These are phyloP conservation scores for Petrea volubilis DNA, from an alignment of 257 asterid genomes.

Conservation along the genomic window DNA sequence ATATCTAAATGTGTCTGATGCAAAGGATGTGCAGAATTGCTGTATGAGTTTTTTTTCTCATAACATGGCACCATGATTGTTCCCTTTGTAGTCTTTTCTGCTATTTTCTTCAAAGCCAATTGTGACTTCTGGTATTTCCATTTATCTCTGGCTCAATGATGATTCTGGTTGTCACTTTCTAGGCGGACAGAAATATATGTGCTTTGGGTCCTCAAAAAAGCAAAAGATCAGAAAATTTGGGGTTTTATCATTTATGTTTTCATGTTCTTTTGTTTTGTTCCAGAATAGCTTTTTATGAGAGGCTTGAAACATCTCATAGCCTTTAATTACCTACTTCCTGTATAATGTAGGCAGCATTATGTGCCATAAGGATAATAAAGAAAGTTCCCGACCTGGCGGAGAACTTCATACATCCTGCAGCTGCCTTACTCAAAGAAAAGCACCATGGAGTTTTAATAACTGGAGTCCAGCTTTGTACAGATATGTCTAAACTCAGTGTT, in stretches of 20 bases:
- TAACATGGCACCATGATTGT: not conserved
- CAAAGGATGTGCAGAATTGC: not conserved
- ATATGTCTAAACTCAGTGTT: slow-evolving; percentile 66
- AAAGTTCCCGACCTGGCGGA: slow-evolving; percentile 99
- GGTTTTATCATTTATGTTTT: slow-evolving; percentile 10
- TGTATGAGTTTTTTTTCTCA: not conserved
- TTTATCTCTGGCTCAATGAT: not conserved
- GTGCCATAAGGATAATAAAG: slow-evolving; percentile 89
- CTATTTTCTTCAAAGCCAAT: slow-evolving; percentile 12
- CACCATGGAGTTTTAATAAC: slow-evolving; percentile 96
- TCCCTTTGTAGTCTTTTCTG: not conserved
- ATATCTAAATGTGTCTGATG: slow-evolving; percentile 10
- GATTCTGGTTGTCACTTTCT: slow-evolving; percentile 6
- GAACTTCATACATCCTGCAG: slow-evolving; percentile 78
- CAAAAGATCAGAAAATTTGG: not conserved
- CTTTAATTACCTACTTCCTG: slow-evolving; percentile 10
- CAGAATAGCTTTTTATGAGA: slow-evolving; percentile 11
- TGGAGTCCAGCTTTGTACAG: slow-evolving; percentile 88
- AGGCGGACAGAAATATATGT: not conserved
- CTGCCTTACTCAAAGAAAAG: slow-evolving; percentile 85
- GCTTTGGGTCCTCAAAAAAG: not conserved
- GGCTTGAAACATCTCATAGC: slow-evolving; percentile 13
- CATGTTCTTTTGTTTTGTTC: not conserved
- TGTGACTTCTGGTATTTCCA: slow-evolving; percentile 3
- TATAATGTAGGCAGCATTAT: slow-evolving; percentile 82